phyloP scores from a whole-genome alignment of 1,284 basidiomycete species.

The Irpex sp. region DNA sequence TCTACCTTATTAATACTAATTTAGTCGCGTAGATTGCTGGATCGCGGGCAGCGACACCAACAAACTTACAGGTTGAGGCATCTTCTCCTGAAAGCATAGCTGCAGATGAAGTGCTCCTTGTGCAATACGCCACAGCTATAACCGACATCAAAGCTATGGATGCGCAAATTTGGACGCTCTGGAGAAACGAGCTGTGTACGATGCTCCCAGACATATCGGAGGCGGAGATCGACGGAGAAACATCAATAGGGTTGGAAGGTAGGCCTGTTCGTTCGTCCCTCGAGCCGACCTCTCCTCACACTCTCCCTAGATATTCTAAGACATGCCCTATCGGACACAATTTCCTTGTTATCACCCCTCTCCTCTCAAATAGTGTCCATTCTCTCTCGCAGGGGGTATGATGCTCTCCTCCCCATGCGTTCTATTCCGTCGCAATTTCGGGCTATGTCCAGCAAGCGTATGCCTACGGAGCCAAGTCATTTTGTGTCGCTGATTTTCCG shows the following conservation, averaged over 20 bases:
- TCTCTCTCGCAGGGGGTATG: conserved; percentile 75
- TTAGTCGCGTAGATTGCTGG: conserved; percentile 2
- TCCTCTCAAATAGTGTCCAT: conserved; percentile 69
- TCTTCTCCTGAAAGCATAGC: conserved; percentile 49
- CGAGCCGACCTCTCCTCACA: neutral
- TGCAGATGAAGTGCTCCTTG: conserved; percentile 58
- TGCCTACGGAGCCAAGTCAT: conserved; percentile 75
- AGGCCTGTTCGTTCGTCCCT: conserved; percentile 7
- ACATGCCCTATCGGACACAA: conserved; percentile 45
- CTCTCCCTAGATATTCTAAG: conserved; percentile 50
- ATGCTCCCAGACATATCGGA: conserved; percentile 46
- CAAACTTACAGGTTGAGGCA: conserved; percentile 38
- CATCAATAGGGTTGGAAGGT: conserved; percentile 52
- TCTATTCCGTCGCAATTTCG: conserved; percentile 87
- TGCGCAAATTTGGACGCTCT: conserved; percentile 48
- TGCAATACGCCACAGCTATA: conserved; percentile 61
- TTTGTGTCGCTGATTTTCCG: conserved; percentile 82
- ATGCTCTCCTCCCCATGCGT: conserved; percentile 83
- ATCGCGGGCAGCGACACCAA: conserved; percentile 51
- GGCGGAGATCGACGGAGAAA: conserved; percentile 29
- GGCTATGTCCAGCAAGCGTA: conserved; percentile 72
- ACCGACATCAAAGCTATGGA: conserved; percentile 62
- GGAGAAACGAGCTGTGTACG: conserved; percentile 61
- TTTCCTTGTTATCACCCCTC: conserved; percentile 48
- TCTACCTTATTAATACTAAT: neutral